phyloP scores from a whole-genome alignment of 1,139 yeast species.

The Torulaspora globosa region DNA sequence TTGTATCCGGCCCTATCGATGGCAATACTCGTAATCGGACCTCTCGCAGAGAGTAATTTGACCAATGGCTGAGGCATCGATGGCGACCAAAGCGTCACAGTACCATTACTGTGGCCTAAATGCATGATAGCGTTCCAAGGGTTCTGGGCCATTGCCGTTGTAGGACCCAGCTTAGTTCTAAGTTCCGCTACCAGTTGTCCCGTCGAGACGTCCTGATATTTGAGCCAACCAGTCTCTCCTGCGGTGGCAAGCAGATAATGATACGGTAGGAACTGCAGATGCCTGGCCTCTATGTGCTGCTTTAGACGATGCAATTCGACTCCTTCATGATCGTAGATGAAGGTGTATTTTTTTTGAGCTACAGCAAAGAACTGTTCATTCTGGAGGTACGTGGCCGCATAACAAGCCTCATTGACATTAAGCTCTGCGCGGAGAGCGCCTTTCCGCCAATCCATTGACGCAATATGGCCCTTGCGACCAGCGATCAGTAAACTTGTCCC shows the following conservation, averaged over 20 bases:
- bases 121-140: constrained; percentile 96
- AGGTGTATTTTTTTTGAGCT: constrained; percentile 93
- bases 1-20: constrained; percentile 88
- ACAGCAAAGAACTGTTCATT: constrained; percentile 93
- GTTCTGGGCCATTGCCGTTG: constrained; percentile 81
- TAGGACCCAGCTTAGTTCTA: constrained; percentile 86
- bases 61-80: constrained; percentile 81
- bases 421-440: constrained; percentile 80
- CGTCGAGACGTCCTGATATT: constrained; percentile 93
- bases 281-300: constrained; percentile 81
- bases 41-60: constrained; percentile 73
- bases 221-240: constrained; percentile 81
- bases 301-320: constrained; percentile 86
- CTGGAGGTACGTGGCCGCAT: constrained; percentile 85
- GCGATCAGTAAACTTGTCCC: constrained; percentile 83
- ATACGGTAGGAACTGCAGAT: constrained; percentile 84
- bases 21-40: constrained; percentile 83
- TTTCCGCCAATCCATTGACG: constrained; percentile 92
- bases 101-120: constrained; percentile 90
- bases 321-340: constrained; percentile 87
- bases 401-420: constrained; percentile 80
- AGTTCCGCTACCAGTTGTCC: constrained; percentile 81
- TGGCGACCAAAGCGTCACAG: constrained; percentile 93
- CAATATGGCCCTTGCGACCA: constrained; percentile 91
- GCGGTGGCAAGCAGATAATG: constrained; percentile 85